Evolutionary conservation across 2,329 filamentous ascomycete genomes (phyloP), one percentile per base, ranked within the genome.

Genomic region (Aspergillus neotritici): DNA sequence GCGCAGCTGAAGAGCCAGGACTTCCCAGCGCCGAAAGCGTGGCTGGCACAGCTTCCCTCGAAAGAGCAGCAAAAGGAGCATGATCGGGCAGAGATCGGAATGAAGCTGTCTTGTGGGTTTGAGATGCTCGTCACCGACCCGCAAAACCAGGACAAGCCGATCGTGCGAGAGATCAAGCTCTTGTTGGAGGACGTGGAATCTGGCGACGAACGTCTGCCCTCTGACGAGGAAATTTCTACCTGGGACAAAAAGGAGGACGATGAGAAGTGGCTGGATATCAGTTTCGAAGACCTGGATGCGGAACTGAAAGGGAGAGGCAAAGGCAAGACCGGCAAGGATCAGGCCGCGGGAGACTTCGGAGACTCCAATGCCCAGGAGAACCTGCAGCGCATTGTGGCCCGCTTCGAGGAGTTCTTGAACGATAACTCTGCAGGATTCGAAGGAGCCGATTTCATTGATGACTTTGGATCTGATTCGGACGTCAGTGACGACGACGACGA

Each of bases 341-440:
- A 41, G 10, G 52, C 56, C 17, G 37, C 41, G 10, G 66, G 65
- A 1, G 58, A 56, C 7, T 75, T 75, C 53, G 72, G 71, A n/a
- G 67, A 70, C 34, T 66, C 68, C 31, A 62, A 58, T 6, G 61
- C 69, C 1, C 64, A 73, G 41, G 66, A 69, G 51, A 71, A 95
- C 60, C 72, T 98, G 15, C 83, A 85, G 41, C 91, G 91, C 59
- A 95, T 97, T 62, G 93, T 98, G 0, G 84, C 86, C 36, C 80
- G 88, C n/a, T 97, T 98, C 58, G 89, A 96, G 59, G 75, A 85
- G 10, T 97, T 98, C 55, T 67, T 98, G 35, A 87, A 94, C 43
- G 87, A 97, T 55, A 86, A 94, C 9, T 78, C 77, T 35, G 88
- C 89, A 1, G 90, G 86, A 1, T 64, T 82, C 5, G 89, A 94